These are phyloP conservation scores for Stylosanthes scabra DNA, from an alignment of 331 rosid species.

Conservation along the genomic window DNA sequence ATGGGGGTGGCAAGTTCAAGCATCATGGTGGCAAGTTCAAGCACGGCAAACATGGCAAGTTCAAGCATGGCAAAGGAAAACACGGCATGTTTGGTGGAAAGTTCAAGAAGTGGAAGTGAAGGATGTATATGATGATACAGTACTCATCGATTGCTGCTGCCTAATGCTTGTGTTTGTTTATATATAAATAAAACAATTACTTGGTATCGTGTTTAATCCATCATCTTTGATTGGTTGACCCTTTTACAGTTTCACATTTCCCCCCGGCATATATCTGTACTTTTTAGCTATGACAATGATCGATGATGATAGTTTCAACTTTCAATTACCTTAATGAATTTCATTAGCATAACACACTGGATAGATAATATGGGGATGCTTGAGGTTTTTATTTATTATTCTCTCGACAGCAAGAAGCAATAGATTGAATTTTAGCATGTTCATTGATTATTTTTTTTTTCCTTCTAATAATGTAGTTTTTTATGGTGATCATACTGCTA, in stretches of 20 bases:
- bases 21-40: conserved; percentile 39
- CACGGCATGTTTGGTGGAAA: not conserved
- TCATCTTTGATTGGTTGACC: conserved; percentile 11
- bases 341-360: not conserved
- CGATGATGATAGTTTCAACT: no score
- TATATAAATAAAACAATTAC: conserved; percentile 45
- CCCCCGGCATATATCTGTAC: not conserved
- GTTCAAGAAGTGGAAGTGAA: conserved; percentile 71
- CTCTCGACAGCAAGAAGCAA: not conserved
- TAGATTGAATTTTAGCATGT: conserved; percentile 1
- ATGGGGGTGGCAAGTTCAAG: conserved; percentile 46
- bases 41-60: not conserved
- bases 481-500: not conserved
- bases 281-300: conserved; percentile 15
- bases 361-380: not conserved
- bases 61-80: not conserved
- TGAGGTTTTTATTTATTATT: no score
- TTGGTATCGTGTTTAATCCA: conserved; percentile 17
- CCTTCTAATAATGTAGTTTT: not conserved
- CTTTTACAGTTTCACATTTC: not conserved
- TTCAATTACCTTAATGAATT: conserved; percentile 6
- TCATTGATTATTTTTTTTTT: not conserved
- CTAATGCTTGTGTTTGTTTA: conserved; percentile 20
- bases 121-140: conserved; percentile 13
- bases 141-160: conserved; percentile 13